Evolutionary conservation across 345 rosid species (phyloP).

Genomic region (Balakata baccata): DNA sequence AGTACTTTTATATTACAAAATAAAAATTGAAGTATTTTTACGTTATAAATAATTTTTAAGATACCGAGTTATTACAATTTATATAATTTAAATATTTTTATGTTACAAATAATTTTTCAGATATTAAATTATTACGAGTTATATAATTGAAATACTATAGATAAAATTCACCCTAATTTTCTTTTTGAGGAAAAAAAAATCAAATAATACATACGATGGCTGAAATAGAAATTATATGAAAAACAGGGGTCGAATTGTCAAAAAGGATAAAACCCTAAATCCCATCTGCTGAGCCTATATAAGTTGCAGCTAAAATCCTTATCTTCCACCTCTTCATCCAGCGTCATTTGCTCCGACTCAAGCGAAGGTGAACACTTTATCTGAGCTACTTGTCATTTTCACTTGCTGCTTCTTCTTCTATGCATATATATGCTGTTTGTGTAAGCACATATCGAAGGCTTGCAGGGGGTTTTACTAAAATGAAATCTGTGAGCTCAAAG

Average conservation of each 20-base stretch:
- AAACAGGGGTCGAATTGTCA: not conserved
- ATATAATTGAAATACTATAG: no score
- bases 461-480: slow-evolving; percentile 34
- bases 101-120: no score
- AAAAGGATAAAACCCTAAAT: slow-evolving; percentile 19
- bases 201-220: not conserved
- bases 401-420: no score
- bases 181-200: not conserved
- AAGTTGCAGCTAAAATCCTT: slow-evolving; percentile 5
- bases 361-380: not conserved
- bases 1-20: no score
- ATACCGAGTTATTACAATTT: no score
- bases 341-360: not conserved
- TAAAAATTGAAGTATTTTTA: no score
- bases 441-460: slow-evolving; percentile 90
- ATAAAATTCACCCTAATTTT: no score
- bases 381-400: not conserved
- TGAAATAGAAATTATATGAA: not conserved
- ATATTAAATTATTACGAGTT: no score
- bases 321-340: not conserved
- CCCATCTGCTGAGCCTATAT: not conserved
- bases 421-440: no score
- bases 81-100: no score
- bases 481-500: slow-evolving; percentile 65
- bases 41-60: no score